These are phyloP conservation scores for Leptographium radiaticola DNA, from an alignment of 2,329 filamentous ascomycete genomes.

Conservation along the genomic window DNA sequence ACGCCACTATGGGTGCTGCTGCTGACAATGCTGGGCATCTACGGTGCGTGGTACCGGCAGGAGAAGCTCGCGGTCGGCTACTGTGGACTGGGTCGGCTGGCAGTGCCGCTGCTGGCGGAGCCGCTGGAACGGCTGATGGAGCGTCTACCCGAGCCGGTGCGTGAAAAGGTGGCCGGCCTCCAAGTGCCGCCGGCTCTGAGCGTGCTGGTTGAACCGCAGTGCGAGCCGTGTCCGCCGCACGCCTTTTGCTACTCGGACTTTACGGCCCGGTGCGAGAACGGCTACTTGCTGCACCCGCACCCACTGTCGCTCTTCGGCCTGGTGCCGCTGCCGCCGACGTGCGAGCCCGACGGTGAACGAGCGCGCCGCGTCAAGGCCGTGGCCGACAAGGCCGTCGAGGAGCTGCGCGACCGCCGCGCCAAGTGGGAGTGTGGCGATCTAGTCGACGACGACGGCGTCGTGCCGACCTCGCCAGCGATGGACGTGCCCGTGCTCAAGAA, in stretches of 20 bases:
- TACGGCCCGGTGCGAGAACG: slow-evolving; percentile 66
- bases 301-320: slow-evolving; percentile 71
- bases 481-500: slow-evolving; percentile 65
- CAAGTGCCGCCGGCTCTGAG: slow-evolving; percentile 57
- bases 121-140: slow-evolving; percentile 23
- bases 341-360: slow-evolving; percentile 90
- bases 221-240: slow-evolving; percentile 81
- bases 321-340: slow-evolving; percentile 76
- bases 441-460: slow-evolving; percentile 45
- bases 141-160: slow-evolving; percentile 23
- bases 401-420: slow-evolving; percentile 72
- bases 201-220: slow-evolving; percentile 61
- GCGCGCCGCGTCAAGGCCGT: slow-evolving; percentile 76
- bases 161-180: slow-evolving; percentile 19
- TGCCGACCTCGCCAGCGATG: slow-evolving; percentile 42
- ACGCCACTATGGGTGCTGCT: slow-evolving; percentile 61
- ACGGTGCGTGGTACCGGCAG: slow-evolving; percentile 75
- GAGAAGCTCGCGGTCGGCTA: slow-evolving; percentile 96
- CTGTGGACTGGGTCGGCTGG: slow-evolving; percentile 67
- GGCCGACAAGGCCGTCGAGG: slow-evolving; percentile 75
- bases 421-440: slow-evolving; percentile 81
- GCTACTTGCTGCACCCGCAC: slow-evolving; percentile 76
- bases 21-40: slow-evolving; percentile 54
- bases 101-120: slow-evolving; percentile 28
- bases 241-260: slow-evolving; percentile 77